Percentiles rank a stretch among this genome's conserved stretches.
Evolutionary conservation across 75 land plant genomes (phyloP).

Genomic region (Picea sitchensis): DNA sequence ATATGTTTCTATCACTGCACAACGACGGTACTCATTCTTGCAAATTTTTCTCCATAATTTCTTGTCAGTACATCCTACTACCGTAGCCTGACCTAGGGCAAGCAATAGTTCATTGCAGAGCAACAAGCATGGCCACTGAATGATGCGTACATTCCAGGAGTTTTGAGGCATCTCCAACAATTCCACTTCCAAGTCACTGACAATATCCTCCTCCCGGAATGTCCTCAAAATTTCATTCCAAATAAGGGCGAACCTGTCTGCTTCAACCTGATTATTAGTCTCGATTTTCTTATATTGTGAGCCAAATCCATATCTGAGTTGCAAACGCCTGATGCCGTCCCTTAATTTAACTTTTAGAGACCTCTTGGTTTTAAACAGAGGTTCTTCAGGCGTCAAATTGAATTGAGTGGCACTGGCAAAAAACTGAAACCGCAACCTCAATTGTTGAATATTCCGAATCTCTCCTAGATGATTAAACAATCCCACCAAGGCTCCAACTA

Average conservation of each 20-base stretch:
- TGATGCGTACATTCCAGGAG: slow-evolving; percentile 70
- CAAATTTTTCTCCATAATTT: slow-evolving; percentile 68
- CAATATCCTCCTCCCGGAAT: slow-evolving; percentile 85
- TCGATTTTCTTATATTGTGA: slow-evolving; percentile 64
- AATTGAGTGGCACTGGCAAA: slow-evolving; percentile 94
- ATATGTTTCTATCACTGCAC: slow-evolving; percentile 90
- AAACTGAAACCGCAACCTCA: slow-evolving; percentile 85
- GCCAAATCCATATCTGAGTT: slow-evolving; percentile 87
- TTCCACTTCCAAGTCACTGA: slow-evolving; percentile 77
- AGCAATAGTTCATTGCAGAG: slow-evolving; percentile 81
- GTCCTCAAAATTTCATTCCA: slow-evolving; percentile 77
- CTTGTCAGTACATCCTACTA: slow-evolving; percentile 47
- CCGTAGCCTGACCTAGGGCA: slow-evolving; percentile 71
- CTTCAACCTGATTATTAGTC: slow-evolving; percentile 63
- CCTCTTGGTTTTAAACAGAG: slow-evolving; percentile 31
- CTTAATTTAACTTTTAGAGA: slow-evolving; percentile 42
- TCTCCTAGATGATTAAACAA: slow-evolving; percentile 91
- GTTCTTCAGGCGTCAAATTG: slow-evolving; percentile 89
- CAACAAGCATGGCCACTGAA: slow-evolving; percentile 86
- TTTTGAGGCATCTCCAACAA: slow-evolving; percentile 78
- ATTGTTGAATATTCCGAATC: slow-evolving; percentile 77
- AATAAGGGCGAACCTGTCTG: slow-evolving; percentile 68
- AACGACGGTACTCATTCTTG: slow-evolving; percentile 79
- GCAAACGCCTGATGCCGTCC: slow-evolving; percentile 62
- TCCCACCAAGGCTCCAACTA: slow-evolving; percentile 78